Evolutionary conservation across 345 rosid genomes (phyloP).

Genomic region (Raphanus sativus): DNA sequence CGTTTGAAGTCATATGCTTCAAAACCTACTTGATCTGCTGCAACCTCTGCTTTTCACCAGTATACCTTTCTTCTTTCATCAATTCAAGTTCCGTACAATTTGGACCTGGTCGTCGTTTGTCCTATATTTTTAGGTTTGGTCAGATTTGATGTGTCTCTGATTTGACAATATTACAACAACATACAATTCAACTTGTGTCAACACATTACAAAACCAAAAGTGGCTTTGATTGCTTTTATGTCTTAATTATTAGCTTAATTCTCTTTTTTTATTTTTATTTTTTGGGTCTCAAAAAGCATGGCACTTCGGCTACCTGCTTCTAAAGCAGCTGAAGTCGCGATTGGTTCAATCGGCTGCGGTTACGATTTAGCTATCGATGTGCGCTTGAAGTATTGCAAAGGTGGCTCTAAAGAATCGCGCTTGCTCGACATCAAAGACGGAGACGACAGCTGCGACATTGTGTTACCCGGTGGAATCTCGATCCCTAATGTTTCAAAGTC

Average conservation of each 20-base stretch:
- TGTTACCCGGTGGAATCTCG: conserved; percentile 81
- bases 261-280: background rate
- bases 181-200: background rate
- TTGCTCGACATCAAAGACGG: conserved; percentile 72
- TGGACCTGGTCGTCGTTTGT: conserved; percentile 7
- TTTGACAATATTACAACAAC: background rate
- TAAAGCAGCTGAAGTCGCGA: conserved; percentile 87
- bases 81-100: background rate
- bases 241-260: background rate
- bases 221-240: background rate
- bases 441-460: conserved; percentile 56
- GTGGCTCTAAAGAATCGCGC: conserved; percentile 40
- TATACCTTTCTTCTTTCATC: background rate
- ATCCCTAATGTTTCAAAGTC: conserved; percentile 76
- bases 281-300: conserved; percentile 40
- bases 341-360: conserved; percentile 83
- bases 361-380: conserved; percentile 77
- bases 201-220: background rate
- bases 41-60: background rate
- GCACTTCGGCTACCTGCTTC: conserved; percentile 68
- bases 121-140: background rate
- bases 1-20: background rate
- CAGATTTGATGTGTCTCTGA: conserved; percentile 20
- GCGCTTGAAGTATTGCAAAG: conserved; percentile 78
- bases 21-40: conserved; percentile 11